These are phyloP conservation scores for Candida nemodendra DNA, from an alignment of 805 yeast species.

Conservation along the genomic window DNA sequence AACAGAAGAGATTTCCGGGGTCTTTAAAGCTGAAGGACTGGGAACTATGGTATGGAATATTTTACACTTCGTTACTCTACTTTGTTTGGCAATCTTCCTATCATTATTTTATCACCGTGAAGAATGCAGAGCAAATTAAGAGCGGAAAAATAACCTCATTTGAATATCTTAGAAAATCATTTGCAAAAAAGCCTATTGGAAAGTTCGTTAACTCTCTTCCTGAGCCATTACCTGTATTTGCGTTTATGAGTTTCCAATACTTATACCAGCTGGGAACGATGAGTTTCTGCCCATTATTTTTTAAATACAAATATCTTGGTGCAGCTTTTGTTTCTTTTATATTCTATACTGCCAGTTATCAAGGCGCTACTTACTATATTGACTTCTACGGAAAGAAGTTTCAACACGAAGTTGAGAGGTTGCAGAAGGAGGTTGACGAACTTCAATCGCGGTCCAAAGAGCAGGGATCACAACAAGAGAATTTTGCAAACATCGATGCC, in stretches of 20 bases:
- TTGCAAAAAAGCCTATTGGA: constrained; percentile 65
- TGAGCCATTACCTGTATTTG: constrained; percentile 80
- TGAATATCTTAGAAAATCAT: constrained; percentile 73
- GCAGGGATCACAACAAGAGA: neutral
- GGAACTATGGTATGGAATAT: constrained; percentile 67
- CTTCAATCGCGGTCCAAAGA: constrained; percentile 41
- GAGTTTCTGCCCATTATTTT: constrained; percentile 90
- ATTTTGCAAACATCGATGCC: too few species aligned
- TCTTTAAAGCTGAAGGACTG: constrained; percentile 67
- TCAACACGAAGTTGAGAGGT: constrained; percentile 75
- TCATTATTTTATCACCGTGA: constrained; percentile 88
- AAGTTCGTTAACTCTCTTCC: constrained; percentile 78
- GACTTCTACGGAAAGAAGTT: constrained; percentile 89
- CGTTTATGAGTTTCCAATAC: constrained; percentile 84
- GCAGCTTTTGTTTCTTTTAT: constrained; percentile 66
- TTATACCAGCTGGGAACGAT: constrained; percentile 82
- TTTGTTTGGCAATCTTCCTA: constrained; percentile 87
- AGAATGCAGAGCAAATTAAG: constrained; percentile 73
- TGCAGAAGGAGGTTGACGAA: constrained; percentile 68
- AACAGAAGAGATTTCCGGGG: constrained; percentile 70
- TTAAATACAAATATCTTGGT: constrained; percentile 64
- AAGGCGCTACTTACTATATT: constrained; percentile 93
- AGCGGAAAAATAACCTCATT: constrained; percentile 87
- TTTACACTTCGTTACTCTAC: constrained; percentile 79
- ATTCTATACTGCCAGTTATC: constrained; percentile 78